These are phyloP conservation scores for Beauveria rudraprayagi DNA, from an alignment of 2,329 filamentous ascomycete genomes.

Conservation along the genomic window DNA sequence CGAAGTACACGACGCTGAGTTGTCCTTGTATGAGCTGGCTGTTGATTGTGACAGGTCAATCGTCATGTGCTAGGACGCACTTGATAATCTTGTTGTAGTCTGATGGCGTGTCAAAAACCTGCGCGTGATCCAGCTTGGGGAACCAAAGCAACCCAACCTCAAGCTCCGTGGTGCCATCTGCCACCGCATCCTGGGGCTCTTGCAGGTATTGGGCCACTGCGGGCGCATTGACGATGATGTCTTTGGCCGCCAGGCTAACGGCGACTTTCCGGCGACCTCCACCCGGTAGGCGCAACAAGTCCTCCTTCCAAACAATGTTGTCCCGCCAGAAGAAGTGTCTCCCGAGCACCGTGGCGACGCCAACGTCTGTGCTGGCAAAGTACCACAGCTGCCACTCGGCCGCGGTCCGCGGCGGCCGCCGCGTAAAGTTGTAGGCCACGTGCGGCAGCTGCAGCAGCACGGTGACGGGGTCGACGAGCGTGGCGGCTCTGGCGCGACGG, in stretches of 20 bases:
- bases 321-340: conserved; percentile 65
- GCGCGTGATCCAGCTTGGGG: conserved; percentile 54
- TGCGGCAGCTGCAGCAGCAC: conserved; percentile 61
- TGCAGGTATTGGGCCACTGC: conserved; percentile 50
- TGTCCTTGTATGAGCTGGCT: background rate
- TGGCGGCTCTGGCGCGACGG: conserved; percentile 39
- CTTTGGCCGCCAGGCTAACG: conserved; percentile 50
- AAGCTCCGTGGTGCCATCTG: conserved; percentile 14
- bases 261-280: conserved; percentile 34
- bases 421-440: conserved; percentile 64
- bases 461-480: conserved; percentile 54
- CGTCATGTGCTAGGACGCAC: conserved; percentile 17
- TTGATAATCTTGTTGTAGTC: conserved; percentile 23
- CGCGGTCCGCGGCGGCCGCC: conserved; percentile 42
- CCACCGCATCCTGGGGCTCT: conserved; percentile 11
- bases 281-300: conserved; percentile 33
- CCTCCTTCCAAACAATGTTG: conserved; percentile 63
- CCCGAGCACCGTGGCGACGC: conserved; percentile 55
- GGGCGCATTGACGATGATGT: conserved; percentile 57
- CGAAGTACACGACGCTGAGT: background rate
- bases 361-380: conserved; percentile 60
- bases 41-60: conserved; percentile 5
- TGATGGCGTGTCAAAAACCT: conserved; percentile 42
- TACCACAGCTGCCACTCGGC: conserved; percentile 66
- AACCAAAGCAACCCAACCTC: conserved; percentile 54